phyloP scores from a whole-genome alignment of 331 rosid genomes.

The Malus hybrid region DNA sequence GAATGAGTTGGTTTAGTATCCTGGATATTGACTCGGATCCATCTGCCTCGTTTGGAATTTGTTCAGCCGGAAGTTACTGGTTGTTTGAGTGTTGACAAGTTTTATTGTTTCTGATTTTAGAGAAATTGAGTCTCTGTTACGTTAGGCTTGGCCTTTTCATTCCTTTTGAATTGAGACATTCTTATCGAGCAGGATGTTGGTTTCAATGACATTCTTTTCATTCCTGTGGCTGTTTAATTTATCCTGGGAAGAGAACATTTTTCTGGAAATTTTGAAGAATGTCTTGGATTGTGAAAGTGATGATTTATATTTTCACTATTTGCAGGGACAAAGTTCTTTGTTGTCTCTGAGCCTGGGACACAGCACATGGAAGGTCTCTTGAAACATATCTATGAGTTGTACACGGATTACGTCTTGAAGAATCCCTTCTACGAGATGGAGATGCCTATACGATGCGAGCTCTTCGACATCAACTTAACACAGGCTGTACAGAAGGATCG shows the following conservation, averaged over 20 bases:
- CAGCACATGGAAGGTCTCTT: slow-evolving; percentile 76
- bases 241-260: background rate
- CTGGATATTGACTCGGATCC: background rate
- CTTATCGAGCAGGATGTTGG: background rate
- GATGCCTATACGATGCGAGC: slow-evolving; percentile 97
- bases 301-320: slow-evolving; percentile 1
- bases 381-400: slow-evolving; percentile 64
- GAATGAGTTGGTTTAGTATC: background rate
- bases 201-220: background rate
- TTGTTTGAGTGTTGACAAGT: background rate
- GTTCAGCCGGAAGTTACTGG: background rate
- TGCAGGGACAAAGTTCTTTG: slow-evolving; percentile 85
- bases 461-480: slow-evolving; percentile 65
- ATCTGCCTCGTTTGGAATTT: background rate
- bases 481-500: slow-evolving; percentile 85
- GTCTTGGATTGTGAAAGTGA: background rate
- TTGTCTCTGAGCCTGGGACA: slow-evolving; percentile 80
- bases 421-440: slow-evolving; percentile 98
- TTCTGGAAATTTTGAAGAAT: background rate
- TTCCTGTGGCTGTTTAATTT: background rate
- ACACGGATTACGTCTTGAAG: slow-evolving; percentile 88
- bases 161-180: background rate
- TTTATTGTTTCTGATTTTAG: background rate
- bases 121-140: background rate
- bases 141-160: background rate